Evolutionary conservation across 495 filamentous ascomycete genomes (phyloP), one percentile per base, ranked within the genome.

Genomic region (Lepraria neglecta): DNA sequence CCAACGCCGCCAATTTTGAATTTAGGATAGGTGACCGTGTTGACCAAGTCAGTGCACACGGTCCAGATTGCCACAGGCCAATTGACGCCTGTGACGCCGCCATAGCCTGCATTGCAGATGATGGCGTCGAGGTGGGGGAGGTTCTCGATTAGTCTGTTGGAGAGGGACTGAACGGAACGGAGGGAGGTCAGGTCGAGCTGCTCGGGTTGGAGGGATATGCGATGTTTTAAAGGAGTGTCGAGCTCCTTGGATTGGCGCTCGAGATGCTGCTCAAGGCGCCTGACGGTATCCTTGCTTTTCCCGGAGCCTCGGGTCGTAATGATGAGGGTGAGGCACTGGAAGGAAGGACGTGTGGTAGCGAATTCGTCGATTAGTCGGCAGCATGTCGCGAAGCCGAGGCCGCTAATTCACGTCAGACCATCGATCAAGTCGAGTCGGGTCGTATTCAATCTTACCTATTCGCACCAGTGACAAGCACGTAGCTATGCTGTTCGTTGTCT

Each of bases 311-410:
- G 76, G 5, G 80, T 82, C 21, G 80, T 82, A 67, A 82, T 76
- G 35, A 83, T 72, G 24, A 83, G 69, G 9, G 73, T 76, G 31
- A 82, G 78, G 66, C 82, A 82, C 57, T 86, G 77, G 31, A 79
- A 75, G 28, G 80, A 72, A 28, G 87, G 81, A 58, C 83, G 84
- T 12, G 82, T 82, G 54, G 72, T 72, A 59, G 95, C 81, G 80
- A 96, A 97, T 69, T 96, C 91, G 76, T 95, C 87, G 63, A 92
- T 91, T 19, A 97, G 80, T 61, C 95, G 91, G 62, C 84, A 82
- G 67, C 89, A 90, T 59, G 89, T 94, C 54, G 87, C 84, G 66
- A 90, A 90, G 44, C 94, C 94, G 60, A 98, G 85, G 52, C 94
- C 94, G 72, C 95, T 97, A 72, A 4, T 56, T 9, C 44, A 17